phyloP scores from a whole-genome alignment of 805 yeast species.

The Candida maltosa region DNA sequence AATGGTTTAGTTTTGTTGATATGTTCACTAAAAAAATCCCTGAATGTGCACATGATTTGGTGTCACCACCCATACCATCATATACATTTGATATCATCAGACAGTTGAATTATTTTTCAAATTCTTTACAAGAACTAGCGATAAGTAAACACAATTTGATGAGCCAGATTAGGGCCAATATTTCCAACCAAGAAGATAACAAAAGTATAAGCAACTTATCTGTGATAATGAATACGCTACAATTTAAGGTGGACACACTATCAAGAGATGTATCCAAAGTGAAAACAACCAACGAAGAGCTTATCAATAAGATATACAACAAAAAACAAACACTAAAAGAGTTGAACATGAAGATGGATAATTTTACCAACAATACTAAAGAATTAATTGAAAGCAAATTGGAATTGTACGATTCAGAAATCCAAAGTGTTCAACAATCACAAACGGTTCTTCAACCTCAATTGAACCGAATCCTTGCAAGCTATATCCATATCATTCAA shows the following conservation, averaged over 20 bases:
- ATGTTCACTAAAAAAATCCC: neutral
- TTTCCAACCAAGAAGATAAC: neutral
- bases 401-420: constrained; percentile 23
- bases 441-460: constrained; percentile 7
- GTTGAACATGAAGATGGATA: constrained; percentile 8
- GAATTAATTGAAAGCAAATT: constrained; percentile 17
- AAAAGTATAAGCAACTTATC: neutral
- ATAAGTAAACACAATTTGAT: constrained; percentile 19
- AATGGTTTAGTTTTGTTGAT: constrained; percentile 16
- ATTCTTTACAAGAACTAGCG: constrained; percentile 26
- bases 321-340: constrained; percentile 20
- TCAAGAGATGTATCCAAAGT: constrained; percentile 17
- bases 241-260: constrained; percentile 9
- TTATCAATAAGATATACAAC: constrained; percentile 18
- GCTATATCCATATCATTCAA: constrained; percentile 13
- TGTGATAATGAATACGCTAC: constrained; percentile 5
- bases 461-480: constrained; percentile 7
- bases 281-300: constrained; percentile 19
- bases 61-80: constrained; percentile 10
- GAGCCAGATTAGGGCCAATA: constrained; percentile 15
- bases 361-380: constrained; percentile 1
- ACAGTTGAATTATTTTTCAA: constrained; percentile 19
- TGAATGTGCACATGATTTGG: neutral
- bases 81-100: constrained; percentile 31
- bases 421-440: constrained; percentile 24